Conservation (phyloP, 2,329 filamentous ascomycete species). For the Leptographium wingfieldii region DNA sequence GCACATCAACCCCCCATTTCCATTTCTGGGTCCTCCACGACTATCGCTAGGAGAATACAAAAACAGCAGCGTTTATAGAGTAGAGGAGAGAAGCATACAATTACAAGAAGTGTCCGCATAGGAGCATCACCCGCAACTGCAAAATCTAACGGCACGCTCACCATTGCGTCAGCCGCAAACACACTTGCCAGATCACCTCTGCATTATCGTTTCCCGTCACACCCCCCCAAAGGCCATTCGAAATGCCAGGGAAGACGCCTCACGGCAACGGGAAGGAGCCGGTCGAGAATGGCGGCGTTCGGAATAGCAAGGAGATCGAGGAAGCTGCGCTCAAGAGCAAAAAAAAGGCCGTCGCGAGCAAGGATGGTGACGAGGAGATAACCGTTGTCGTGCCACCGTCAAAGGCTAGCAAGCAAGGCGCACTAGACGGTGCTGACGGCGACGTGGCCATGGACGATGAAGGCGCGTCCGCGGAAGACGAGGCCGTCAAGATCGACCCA, state of each 20-base stretch:
- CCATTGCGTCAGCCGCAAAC: neutral
- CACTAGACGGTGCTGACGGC: conserved; percentile 49
- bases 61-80: neutral
- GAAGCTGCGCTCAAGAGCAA: conserved; percentile 42
- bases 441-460: conserved; percentile 60
- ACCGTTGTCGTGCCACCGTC: conserved; percentile 67
- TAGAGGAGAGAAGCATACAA: neutral
- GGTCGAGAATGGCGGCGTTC: conserved; percentile 52
- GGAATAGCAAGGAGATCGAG: conserved; percentile 55
- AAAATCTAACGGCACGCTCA: neutral
- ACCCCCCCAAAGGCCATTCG: conserved; percentile 12
- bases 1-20: neutral
- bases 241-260: conserved; percentile 62
- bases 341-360: conserved; percentile 50
- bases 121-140: neutral
- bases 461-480: conserved; percentile 31
- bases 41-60: neutral
- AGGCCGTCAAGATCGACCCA: conserved; percentile 46
- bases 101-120: neutral
- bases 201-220: neutral
- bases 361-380: conserved; percentile 71
- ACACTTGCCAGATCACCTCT: neutral
- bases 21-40: neutral
- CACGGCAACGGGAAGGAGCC: conserved; percentile 60
- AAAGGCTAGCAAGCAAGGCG: conserved; percentile 3